Evolutionary conservation across 805 yeast species (phyloP), one percentile per base, ranked within the genome.

Genomic region (Nakazawaea laoshanensis): DNA sequence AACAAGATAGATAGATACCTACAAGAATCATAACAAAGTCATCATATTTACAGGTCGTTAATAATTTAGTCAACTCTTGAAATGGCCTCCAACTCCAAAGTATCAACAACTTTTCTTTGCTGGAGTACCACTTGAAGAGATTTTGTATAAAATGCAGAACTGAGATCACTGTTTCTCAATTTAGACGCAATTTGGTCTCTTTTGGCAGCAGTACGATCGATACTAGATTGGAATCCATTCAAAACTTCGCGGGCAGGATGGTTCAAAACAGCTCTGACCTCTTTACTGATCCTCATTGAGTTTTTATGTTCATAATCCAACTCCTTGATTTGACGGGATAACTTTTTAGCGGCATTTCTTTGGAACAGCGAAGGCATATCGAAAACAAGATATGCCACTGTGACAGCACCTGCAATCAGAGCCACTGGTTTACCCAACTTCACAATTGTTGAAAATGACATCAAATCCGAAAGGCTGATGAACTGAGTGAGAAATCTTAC

Each of bases 361-460:
- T 95, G 94, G 45, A 85, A 74, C 0, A 96, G 95, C 45, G 80
- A 73, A 3, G 96, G 96, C 10, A 94, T 74, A 53, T 92, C 97
- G 38, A 67, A 63, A 13, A 86, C 59, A 37, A 87, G 51, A 46
- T 83, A 86, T 25, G 74, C 72, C 1, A 70, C 57, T 0, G 80
- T 65, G 10, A 74, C 61, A 1, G 74, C 67, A 4, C 72, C 58
- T 1, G 69, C 67, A 7, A 74, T 63, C 3, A 75, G 42, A 1
- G 67, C 38, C 0, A 74, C 29, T 0, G 94, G 88, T 1, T 70
- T 51, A 0, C 70, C 65, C n/a, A 79, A 50, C 27, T 61, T 63
- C 37, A 58, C 64, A 17, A 74, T 36, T 42, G 53, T 61, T 40
- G 47, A 53, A 35, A 47, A 69, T 26, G 35, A 69, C 50, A 57